These are phyloP conservation scores for Austroboletus novae-zelandiae DNA, from an alignment of 1,284 basidiomycete species.

Conservation along the genomic window DNA sequence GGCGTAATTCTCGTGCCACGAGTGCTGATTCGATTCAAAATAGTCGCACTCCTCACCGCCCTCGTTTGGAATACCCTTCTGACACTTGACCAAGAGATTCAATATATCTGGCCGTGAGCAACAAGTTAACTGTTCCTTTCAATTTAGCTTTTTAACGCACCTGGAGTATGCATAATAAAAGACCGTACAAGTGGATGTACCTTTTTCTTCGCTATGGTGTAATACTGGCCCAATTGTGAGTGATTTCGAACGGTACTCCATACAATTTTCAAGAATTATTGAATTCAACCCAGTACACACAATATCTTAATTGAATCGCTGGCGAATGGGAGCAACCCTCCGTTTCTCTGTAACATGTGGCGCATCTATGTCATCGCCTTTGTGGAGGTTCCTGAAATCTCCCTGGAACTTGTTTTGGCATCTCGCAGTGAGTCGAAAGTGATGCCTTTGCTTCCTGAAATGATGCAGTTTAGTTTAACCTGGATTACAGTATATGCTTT, in stretches of 20 bases:
- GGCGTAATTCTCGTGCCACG: no score
- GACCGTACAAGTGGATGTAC: conserved; percentile 20
- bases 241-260: background rate
- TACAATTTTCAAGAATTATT: background rate
- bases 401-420: conserved; percentile 19
- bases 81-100: background rate
- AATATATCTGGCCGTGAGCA: conserved; percentile 9
- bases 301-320: conserved; percentile 9
- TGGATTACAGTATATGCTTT: conserved; percentile 15
- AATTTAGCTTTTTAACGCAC: background rate
- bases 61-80: background rate
- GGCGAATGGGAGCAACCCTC: conserved; percentile 12
- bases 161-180: conserved; percentile 18
- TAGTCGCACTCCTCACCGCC: background rate
- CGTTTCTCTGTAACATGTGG: conserved; percentile 14
- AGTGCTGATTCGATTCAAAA: background rate
- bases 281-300: conserved; percentile 12
- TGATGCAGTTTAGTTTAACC: background rate
- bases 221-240: conserved; percentile 17
- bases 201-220: conserved; percentile 21
- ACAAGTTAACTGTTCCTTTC: background rate
- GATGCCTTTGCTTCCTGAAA: background rate
- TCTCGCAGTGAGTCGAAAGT: conserved; percentile 13
- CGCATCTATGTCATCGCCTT: conserved; percentile 1
- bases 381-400: conserved; percentile 10